These are phyloP conservation scores for Camelina laxa DNA, from an alignment of 345 rosid genomes.

Conservation along the genomic window DNA sequence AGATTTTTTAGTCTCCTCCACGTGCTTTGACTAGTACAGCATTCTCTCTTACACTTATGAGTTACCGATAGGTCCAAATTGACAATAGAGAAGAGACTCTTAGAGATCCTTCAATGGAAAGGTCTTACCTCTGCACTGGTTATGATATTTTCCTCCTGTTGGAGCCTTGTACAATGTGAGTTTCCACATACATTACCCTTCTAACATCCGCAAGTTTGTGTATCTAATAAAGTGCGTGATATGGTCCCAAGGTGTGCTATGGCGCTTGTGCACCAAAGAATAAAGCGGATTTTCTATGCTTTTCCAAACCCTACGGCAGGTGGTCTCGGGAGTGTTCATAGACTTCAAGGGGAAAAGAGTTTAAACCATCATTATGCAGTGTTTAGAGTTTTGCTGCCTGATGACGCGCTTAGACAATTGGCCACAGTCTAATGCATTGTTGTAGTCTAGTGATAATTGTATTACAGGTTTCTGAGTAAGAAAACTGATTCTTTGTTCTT, in stretches of 20 bases:
- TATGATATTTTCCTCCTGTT: constrained; percentile 79
- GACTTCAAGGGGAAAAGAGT: constrained; percentile 88
- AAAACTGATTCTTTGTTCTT: constrained; percentile 21
- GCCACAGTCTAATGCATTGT: background rate
- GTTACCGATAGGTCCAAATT: constrained; percentile 47
- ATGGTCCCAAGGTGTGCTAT: constrained; percentile 69
- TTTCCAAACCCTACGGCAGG: constrained; percentile 72
- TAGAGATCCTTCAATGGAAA: constrained; percentile 35
- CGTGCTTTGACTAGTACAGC: constrained; percentile 17
- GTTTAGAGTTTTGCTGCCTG: constrained; percentile 70
- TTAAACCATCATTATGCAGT: constrained; percentile 95
- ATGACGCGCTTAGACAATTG: background rate
- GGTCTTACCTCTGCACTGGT: constrained; percentile 90
- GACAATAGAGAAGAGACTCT: constrained; percentile 44
- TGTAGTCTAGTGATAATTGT: background rate
- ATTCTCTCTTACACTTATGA: constrained; percentile 30
- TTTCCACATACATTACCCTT: constrained; percentile 13
- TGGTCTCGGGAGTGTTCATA: constrained; percentile 73
- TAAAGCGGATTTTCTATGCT: constrained; percentile 77
- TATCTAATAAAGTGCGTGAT: background rate
- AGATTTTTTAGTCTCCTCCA: background rate
- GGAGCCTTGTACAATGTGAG: constrained; percentile 93
- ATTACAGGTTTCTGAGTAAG: constrained; percentile 5
- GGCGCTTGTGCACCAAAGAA: constrained; percentile 89
- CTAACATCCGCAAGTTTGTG: background rate